Percentiles rank a stretch among this genome's conserved stretches.
Evolutionary conservation across 495 filamentous ascomycete genomes (phyloP).

Genomic region (Hypoxylon trugodes): DNA sequence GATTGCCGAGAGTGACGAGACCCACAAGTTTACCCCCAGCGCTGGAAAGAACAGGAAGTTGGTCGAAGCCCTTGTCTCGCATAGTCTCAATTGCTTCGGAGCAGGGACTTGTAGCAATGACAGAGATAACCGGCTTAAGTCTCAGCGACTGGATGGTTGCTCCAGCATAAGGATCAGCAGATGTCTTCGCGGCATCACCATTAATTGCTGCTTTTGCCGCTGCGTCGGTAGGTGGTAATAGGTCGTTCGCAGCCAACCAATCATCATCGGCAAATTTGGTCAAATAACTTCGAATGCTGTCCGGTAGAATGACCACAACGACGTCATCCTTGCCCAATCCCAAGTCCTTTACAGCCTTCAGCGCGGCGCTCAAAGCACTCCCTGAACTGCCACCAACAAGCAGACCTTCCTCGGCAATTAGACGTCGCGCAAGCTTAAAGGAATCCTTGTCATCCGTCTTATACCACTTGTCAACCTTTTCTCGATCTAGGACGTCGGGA

Average conservation of each 20-base stretch:
- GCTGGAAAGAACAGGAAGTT: conserved; percentile 85
- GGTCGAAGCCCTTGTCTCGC: conserved; percentile 96
- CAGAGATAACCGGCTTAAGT: conserved; percentile 90
- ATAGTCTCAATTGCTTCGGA: conserved; percentile 93
- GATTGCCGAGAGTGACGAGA: conserved; percentile 90
- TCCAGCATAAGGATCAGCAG: conserved; percentile 69
- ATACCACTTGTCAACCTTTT: conserved; percentile 91
- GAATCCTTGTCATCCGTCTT: conserved; percentile 95
- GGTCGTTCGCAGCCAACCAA: conserved; percentile 95
- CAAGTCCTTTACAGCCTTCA: conserved; percentile 79
- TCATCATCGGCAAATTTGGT: conserved; percentile 99
- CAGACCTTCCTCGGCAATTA: conserved; percentile 95
- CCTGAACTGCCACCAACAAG: conserved; percentile 95
- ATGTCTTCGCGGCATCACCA: conserved; percentile 54
- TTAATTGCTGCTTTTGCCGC: conserved; percentile 54
- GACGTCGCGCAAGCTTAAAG: conserved; percentile 84
- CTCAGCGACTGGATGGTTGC: conserved; percentile 82
- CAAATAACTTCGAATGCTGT: conserved; percentile 97
- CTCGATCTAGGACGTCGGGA: conserved; percentile 87
- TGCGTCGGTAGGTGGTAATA: conserved; percentile 64
- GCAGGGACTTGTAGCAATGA: conserved; percentile 72
- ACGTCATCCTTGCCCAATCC: conserved; percentile 77
- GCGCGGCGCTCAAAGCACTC: conserved; percentile 86
- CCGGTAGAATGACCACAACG: conserved; percentile 89
- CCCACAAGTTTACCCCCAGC: conserved; percentile 78